Evolutionary conservation across 176 grass and related monocot species (phyloP), one percentile per base, ranked within the genome.

Genomic region (Triticum dicoccoides): DNA sequence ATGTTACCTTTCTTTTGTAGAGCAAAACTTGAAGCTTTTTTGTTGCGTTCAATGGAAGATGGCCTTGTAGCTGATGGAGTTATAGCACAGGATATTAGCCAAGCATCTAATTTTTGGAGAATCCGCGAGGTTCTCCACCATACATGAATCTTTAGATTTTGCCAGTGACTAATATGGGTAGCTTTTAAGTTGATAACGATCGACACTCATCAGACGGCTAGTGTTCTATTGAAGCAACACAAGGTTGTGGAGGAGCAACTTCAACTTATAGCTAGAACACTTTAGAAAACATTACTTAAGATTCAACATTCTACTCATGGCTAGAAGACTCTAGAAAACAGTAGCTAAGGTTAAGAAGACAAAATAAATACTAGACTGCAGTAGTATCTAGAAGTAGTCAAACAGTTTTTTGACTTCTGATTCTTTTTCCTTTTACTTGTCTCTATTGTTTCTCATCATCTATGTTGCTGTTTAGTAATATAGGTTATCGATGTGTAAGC

Each of bases 21-120:
- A 86, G 67, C 93, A 89, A 98, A 98, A 86, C 84, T 98, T 41
- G 96, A 98, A 94, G 93, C 92, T 32, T 96, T 98, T 96, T 77
- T 96, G 80, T 69, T 98, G 76, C 84, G 74, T 59, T 92, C 91
- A 79, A 87, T 98, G 94, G 96, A 96, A 92, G 84, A 94, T 89
- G 91, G 91, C 83, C 82, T 95, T 37, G 67, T 98, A 76, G 78
- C 86, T 79, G 93, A 98, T 89, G 96, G 96, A 82, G 90, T 92
- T 30, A 89, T 94, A 80, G 93, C 96, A 73, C 93, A 96, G 87
- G 96, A 98, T 92, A 98, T 98, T 70, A 96, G 88, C 76, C 96
- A 98, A 91, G 88, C 90, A 73, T 92, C 93, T 80, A 94, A 89
- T 24, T 98, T 98, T 91, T 96, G 93, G 93, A 76, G 91, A 86